These are phyloP conservation scores for Dendrobium nobile DNA, from an alignment of 106 monocot species.

Conservation along the genomic window DNA sequence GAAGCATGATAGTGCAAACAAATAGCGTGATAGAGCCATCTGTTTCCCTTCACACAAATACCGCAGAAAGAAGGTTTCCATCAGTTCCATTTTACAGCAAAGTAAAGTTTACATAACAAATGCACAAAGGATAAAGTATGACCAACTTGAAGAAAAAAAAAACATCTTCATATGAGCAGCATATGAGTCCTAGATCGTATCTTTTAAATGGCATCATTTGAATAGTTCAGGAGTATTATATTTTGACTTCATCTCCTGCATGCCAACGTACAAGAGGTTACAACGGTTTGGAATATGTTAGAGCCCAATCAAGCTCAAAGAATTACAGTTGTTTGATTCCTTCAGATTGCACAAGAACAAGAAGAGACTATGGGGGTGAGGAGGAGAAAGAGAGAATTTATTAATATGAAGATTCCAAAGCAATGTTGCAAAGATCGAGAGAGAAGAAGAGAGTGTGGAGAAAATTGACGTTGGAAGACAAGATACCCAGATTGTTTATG, in stretches of 20 bases:
- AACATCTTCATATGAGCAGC: neutral
- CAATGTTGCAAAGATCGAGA: neutral
- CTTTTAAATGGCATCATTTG: neutral
- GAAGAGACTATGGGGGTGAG: neutral
- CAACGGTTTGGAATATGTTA: neutral
- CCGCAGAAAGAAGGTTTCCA: neutral
- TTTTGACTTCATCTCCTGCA: neutral
- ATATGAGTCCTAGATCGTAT: neutral
- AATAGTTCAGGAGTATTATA: neutral
- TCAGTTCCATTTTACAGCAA: neutral
- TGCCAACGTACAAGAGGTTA: neutral
- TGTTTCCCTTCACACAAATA: slow-evolving; percentile 41
- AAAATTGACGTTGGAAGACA: neutral
- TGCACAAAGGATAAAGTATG: neutral
- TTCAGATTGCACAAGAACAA: neutral
- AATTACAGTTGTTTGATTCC: neutral
- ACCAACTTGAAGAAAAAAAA: neutral
- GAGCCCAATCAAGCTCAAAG: neutral
- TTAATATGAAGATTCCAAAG: no score
- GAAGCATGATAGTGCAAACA: slow-evolving; percentile 89
- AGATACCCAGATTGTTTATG: neutral
- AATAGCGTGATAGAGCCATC: slow-evolving; percentile 84
- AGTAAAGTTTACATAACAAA: neutral
- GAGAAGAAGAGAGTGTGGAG: neutral
- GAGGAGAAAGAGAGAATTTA: no score